These are phyloP conservation scores for Thalassiosira livingstoniorum DNA, from an alignment of 352 stramenopile species.

Conservation along the genomic window DNA sequence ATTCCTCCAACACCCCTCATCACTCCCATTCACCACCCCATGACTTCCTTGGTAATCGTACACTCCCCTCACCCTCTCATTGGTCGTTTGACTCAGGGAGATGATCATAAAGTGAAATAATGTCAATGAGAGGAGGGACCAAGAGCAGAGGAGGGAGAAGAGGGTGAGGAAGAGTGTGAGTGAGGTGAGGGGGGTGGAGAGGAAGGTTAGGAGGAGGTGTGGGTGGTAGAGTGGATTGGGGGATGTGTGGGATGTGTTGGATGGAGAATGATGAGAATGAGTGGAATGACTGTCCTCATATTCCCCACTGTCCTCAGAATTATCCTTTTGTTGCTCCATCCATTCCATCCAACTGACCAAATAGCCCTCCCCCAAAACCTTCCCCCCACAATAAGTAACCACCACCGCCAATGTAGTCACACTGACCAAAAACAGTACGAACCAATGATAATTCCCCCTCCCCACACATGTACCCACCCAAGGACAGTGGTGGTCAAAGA, in stretches of 20 bases:
- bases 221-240: no score
- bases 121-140: slow-evolving; percentile 74
- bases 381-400: slow-evolving; percentile 49
- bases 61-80: slow-evolving; percentile 76
- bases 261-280: no score
- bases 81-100: slow-evolving; percentile 78
- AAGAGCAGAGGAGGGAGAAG: slow-evolving; percentile 75
- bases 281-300: no score
- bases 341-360: slow-evolving; percentile 14
- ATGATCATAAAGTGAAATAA: slow-evolving; percentile 80
- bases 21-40: slow-evolving; percentile 59
- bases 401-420: slow-evolving; percentile 73
- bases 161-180: no score
- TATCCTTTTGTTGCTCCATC: slow-evolving; percentile 2
- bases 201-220: no score
- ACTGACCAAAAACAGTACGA: slow-evolving; percentile 91
- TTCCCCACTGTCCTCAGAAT: slow-evolving; percentile 2
- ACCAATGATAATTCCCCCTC: slow-evolving; percentile 93
- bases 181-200: no score
- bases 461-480: slow-evolving; percentile 95
- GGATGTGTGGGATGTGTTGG: no score
- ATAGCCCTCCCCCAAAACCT: slow-evolving; percentile 57
- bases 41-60: slow-evolving; percentile 69
- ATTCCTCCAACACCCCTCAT: slow-evolving; percentile 77
- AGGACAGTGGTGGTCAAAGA: slow-evolving; percentile 89